Base-by-base conservation (phyloP, 225 moss, liverwort and hornwort species). In the Lunularia cruciata region DNA sequence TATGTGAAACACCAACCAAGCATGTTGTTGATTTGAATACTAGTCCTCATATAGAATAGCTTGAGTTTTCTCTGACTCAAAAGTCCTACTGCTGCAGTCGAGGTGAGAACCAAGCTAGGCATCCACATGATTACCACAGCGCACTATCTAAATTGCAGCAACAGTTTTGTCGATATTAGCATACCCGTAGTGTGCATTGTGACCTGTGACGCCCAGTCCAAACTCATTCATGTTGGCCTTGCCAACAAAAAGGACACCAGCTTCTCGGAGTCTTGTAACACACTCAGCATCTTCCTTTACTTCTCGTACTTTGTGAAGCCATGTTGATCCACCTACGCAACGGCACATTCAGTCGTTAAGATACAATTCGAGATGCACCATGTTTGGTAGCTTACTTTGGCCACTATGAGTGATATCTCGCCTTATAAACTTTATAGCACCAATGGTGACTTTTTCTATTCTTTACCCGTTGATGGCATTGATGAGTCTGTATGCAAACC, bases 211-310 rank as follows among this genome's bases (percentile, higher is more conserved):
- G 47, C 93, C 96, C 83, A 98, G 85, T 73, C 96, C 96, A 73
- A 98, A 84, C 77, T 98, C 96, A 52, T 93, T 90, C 96, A 93
- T 93, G 61, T 89, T 88, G 60, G 91, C 70, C 79, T 98, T 98
- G 67, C 96, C 96, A 59, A 89, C 65, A 49, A 93, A 39, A 36
- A 98, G 47, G 63, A 88, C 86, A 47, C 93, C 93, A 74, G 87
- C 85, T 42, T 78, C 80, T 43, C 96, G 86, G 59, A 93, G 69
- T 63, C 88, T 86, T 25, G 83, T 73, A 47, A 91, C 91, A 20
- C 84, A 77, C 27, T 76, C 86, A 42, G 96, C 93, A 77, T 98
- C 96, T 78, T 86, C 82, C 62, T 75, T 90, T 38, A 89, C 93
- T 67, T 83, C 78, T 83, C 96, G 83, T 60, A 86, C 76, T 76